Base-by-base conservation (phyloP, 2,329 filamentous ascomycete genomes). In the Xylaria hypoxylon region DNA sequence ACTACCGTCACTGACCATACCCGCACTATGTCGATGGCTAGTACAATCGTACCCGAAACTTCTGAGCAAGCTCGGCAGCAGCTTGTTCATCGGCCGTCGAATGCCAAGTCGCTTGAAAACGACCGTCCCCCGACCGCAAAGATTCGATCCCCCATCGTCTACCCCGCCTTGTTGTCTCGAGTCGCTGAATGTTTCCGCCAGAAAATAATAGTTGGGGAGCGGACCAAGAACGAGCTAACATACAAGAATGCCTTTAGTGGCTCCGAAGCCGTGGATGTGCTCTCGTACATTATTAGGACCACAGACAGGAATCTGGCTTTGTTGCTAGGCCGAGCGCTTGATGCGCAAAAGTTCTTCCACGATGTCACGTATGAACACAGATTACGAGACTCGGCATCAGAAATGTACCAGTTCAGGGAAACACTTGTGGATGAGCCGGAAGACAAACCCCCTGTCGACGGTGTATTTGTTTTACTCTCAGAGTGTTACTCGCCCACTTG, bases 401-500 rank as follows among this genome's bases (percentile, higher is more conserved):
- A 99, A 80, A 92, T 99, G 79, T 99, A 98, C 79, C 95, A 98
- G 77, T 99, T 99, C 80, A 90, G 92, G 72, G 95, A 98, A 81
- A 96, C 91, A 2, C 85, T 98, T 78, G 91, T 94, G 81, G 95
- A 98, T 59, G 89, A 93, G 73, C 82, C 83, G n/a, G 91, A 93
- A 72, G 87, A 92, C 60, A 90, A 91, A 48, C 80, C 84, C 1
- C 78, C 84, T 1, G 95, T 99, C 68, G 96, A 99, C 77, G 96
- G 96, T 71, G 95, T 99, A 5, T 99, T 99, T 76, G 97, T 97
- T 1, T 85, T 99, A 48, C 84, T 99, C 59, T 97, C 95, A 0
- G 96, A 99, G 80, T 99, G 96, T 78, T 99, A 99, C 79, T 98
- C 95, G 48, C 96, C 96, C 8, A 99, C 96, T 0, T 99, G 96